Evolutionary conservation across 2,329 filamentous ascomycete genomes (phyloP).

Genomic region (Colletotrichum melonis): DNA sequence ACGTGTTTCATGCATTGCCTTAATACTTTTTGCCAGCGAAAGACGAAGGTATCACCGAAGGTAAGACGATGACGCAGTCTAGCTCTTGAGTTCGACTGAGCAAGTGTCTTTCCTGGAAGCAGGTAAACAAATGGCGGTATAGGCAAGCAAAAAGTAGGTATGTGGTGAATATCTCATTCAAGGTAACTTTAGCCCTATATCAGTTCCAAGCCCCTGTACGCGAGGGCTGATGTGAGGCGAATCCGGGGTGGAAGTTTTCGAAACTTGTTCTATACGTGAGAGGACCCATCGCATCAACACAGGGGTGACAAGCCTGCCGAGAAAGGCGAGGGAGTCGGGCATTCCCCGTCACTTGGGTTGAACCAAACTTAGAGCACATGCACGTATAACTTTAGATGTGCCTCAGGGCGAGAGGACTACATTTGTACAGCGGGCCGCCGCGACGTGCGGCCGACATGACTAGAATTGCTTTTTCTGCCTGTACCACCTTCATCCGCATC

Average conservation of each 20-base stretch:
- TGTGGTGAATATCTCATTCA: too few relatives aligned
- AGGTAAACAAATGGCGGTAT: background rate
- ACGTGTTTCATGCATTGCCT: background rate
- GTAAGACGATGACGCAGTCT: background rate
- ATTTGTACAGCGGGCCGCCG: too few relatives aligned
- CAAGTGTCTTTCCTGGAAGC: background rate
- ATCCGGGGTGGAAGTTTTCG: background rate
- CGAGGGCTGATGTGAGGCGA: background rate
- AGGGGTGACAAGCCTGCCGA: background rate
- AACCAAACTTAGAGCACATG: too few relatives aligned
- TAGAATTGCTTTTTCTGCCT: too few relatives aligned
- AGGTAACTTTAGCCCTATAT: too few relatives aligned
- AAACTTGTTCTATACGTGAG: background rate
- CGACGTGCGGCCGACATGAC: too few relatives aligned
- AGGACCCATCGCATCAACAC: background rate
- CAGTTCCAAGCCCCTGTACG: background rate
- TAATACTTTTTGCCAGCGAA: background rate
- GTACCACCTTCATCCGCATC: too few relatives aligned
- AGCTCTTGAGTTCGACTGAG: background rate
- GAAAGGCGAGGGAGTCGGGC: background rate
- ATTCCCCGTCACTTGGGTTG: background rate
- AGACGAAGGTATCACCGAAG: background rate
- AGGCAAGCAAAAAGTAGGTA: background rate
- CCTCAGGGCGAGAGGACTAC: too few relatives aligned
- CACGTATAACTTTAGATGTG: too few relatives aligned